Evolutionary conservation across 495 filamentous ascomycete genomes (phyloP).

Genomic region (Talaromyces proteolyticus): DNA sequence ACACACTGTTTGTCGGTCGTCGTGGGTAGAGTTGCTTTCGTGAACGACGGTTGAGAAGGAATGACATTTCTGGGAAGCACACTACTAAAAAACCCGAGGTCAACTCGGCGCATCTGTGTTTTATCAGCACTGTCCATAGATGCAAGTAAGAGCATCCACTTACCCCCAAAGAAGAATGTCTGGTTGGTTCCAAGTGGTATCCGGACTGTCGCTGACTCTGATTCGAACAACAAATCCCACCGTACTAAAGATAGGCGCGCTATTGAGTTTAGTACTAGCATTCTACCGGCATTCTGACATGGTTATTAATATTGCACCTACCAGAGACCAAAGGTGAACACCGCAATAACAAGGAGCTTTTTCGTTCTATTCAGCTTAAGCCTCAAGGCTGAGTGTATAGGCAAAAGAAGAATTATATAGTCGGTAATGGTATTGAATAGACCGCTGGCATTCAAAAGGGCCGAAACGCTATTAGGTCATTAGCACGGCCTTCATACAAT

Average conservation of each 20-base stretch:
- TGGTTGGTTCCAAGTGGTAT: slow-evolving; percentile 19
- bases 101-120: slow-evolving; percentile 6
- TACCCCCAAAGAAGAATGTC: slow-evolving; percentile 19
- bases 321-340: slow-evolving; percentile 25
- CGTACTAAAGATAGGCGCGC: slow-evolving; percentile 20
- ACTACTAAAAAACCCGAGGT: slow-evolving; percentile 6
- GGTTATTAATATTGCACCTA: slow-evolving; percentile 1
- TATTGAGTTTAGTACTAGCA: slow-evolving; percentile 6
- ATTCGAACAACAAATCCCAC: slow-evolving; percentile 18
- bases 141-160: not conserved
- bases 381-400: slow-evolving; percentile 17
- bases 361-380: slow-evolving; percentile 11
- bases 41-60: slow-evolving; percentile 2
- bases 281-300: not conserved
- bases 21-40: not conserved
- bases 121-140: not conserved
- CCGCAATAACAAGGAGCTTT: slow-evolving; percentile 17
- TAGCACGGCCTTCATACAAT: not conserved
- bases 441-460: slow-evolving; percentile 21
- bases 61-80: slow-evolving; percentile 9
- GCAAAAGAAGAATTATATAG: slow-evolving; percentile 20
- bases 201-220: slow-evolving; percentile 12
- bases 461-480: not conserved
- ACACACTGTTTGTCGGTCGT: not conserved
- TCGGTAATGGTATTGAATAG: slow-evolving; percentile 25